These are phyloP conservation scores for Pyrenochaeta sp. DNA, from an alignment of 2,329 filamentous ascomycete genomes.

Conservation along the genomic window DNA sequence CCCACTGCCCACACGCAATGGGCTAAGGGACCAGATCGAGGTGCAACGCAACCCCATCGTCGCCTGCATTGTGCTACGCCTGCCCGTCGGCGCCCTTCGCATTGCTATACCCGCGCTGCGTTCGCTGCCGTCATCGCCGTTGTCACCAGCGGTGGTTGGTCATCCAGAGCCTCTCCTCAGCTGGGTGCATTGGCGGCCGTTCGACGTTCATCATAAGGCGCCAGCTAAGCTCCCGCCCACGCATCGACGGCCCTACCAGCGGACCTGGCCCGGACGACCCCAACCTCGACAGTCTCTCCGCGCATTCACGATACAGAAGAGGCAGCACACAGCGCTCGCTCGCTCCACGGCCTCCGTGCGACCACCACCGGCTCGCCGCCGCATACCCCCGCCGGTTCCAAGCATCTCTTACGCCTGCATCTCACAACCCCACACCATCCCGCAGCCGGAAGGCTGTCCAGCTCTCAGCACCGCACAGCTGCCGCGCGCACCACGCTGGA, in stretches of 20 bases:
- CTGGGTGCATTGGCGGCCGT: slow-evolving; percentile 3
- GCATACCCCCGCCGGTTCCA: slow-evolving; percentile 34
- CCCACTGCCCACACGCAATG: not conserved
- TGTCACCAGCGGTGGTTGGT: not conserved
- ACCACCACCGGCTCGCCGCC: slow-evolving; percentile 21
- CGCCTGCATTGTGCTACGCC: slow-evolving; percentile 14
- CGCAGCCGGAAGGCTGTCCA: slow-evolving; percentile 32
- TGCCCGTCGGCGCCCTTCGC: slow-evolving; percentile 6
- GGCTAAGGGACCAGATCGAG: not conserved
- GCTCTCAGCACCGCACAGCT: slow-evolving; percentile 15
- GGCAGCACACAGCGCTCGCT: slow-evolving; percentile 4
- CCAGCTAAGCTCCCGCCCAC: slow-evolving; percentile 10
- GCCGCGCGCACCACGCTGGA: slow-evolving; percentile 15
- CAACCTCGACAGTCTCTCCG: slow-evolving; percentile 16
- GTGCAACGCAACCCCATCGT: not conserved
- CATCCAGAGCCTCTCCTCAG: not conserved
- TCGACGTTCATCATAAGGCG: slow-evolving; percentile 6
- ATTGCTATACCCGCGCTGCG: slow-evolving; percentile 13
- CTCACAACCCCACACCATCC: slow-evolving; percentile 29
- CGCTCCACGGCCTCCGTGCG: slow-evolving; percentile 16
- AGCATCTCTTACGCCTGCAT: slow-evolving; percentile 23
- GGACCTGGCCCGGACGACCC: slow-evolving; percentile 7
- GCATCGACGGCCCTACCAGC: slow-evolving; percentile 18
- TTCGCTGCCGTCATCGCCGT: slow-evolving; percentile 9
- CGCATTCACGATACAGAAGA: slow-evolving; percentile 11